These are phyloP conservation scores for Amylostereum areolatum DNA, from an alignment of 1,284 basidiomycete genomes.

Conservation along the genomic window DNA sequence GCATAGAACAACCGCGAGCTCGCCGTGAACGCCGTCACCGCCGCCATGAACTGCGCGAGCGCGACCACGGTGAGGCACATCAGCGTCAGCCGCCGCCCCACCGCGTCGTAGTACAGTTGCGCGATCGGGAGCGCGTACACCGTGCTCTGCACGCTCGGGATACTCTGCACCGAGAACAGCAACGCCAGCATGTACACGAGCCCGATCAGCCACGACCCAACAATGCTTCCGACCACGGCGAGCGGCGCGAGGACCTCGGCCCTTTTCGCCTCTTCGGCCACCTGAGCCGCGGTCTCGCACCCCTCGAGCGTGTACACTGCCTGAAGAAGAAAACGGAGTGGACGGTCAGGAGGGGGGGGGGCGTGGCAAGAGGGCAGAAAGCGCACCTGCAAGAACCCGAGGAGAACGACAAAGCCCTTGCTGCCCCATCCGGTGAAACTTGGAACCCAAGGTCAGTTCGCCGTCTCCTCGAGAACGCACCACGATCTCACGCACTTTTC, in stretches of 20 bases:
- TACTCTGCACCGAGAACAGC: conserved; percentile 52
- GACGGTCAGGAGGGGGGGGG: neutral
- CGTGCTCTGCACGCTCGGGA: conserved; percentile 42
- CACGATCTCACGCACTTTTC: conserved; percentile 34
- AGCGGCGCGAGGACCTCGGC: conserved; percentile 53
- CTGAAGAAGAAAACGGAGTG: conserved; percentile 16
- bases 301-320: conserved; percentile 60
- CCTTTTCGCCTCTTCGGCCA: conserved; percentile 53
- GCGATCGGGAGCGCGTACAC: conserved; percentile 52
- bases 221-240: conserved; percentile 49
- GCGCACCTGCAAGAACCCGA: conserved; percentile 50
- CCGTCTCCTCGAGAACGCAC: neutral
- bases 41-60: conserved; percentile 50
- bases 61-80: conserved; percentile 47
- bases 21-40: conserved; percentile 55
- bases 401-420: conserved; percentile 50
- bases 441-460: neutral
- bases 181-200: conserved; percentile 55
- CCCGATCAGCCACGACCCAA: conserved; percentile 57
- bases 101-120: conserved; percentile 52
- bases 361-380: neutral
- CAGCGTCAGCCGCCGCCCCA: conserved; percentile 40
- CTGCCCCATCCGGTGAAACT: conserved; percentile 54
- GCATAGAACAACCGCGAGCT: conserved; percentile 54
- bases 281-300: conserved; percentile 58